A percentile compares a stretch with the other conserved stretches of the same genome.
phyloP scores from a whole-genome alignment of 164 flowering plant genomes.

The Vitis cinerea region DNA sequence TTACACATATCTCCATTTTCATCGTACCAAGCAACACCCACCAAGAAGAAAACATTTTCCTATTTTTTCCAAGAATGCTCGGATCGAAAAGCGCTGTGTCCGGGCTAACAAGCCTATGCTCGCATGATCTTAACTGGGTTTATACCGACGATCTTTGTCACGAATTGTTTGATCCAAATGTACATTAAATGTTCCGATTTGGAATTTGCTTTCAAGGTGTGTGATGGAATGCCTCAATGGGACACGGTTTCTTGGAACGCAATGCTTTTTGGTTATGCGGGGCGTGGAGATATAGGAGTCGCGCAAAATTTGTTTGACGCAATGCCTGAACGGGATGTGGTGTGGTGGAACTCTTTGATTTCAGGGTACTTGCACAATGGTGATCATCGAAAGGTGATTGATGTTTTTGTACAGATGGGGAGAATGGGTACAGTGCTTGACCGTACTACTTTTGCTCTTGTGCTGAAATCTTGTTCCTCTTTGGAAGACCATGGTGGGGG shows the following conservation, averaged over 20 bases:
- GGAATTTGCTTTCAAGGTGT: constrained; percentile 45
- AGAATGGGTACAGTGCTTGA: constrained; percentile 34
- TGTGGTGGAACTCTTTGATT: constrained; percentile 78
- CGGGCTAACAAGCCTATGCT: constrained; percentile 69
- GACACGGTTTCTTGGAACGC: constrained; percentile 72
- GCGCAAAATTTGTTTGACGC: constrained; percentile 45
- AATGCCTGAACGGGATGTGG: constrained; percentile 66
- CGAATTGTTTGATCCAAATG: constrained; percentile 71
- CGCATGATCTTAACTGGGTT: constrained; percentile 68
- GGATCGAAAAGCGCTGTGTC: constrained; percentile 9
- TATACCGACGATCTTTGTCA: constrained; percentile 56
- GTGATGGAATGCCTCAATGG: constrained; percentile 56
- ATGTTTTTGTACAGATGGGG: constrained; percentile 46
- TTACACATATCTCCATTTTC: constrained; percentile 16
- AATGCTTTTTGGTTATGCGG: constrained; percentile 52
- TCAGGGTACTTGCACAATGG: constrained; percentile 64
- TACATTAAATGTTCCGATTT: constrained; percentile 50
- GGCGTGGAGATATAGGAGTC: constrained; percentile 34
- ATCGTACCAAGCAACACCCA: constrained; percentile 12
- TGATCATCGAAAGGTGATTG: constrained; percentile 27
- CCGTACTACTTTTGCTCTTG: constrained; percentile 50
- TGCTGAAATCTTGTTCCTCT: constrained; percentile 50
- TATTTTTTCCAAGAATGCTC: constrained; percentile 63
- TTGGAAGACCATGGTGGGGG: constrained; percentile 47
- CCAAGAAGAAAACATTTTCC: constrained; percentile 46